These are phyloP conservation scores for Solanum piurae DNA, from an alignment of 257 asterid genomes.

Conservation along the genomic window DNA sequence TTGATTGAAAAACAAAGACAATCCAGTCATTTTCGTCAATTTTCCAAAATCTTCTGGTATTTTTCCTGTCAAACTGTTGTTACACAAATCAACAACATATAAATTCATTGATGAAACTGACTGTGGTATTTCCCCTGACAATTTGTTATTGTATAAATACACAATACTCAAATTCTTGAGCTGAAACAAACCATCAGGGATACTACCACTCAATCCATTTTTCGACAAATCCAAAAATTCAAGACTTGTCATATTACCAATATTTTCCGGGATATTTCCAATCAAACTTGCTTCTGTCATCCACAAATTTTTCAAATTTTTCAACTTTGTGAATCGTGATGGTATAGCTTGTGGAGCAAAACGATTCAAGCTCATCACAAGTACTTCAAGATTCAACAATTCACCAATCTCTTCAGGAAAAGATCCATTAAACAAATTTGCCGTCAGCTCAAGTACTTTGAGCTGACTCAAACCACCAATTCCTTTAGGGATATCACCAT, in stretches of 20 bases:
- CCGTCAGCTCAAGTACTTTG: conserved; percentile 12
- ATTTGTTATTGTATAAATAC: conserved; percentile 32
- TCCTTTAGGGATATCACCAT: conserved; percentile 48
- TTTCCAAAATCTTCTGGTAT: conserved; percentile 67
- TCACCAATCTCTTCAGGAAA: conserved; percentile 55
- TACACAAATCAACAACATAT: conserved; percentile 43
- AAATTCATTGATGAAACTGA: conserved; percentile 28
- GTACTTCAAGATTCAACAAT: conserved; percentile 39
- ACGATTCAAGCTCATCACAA: conserved; percentile 19
- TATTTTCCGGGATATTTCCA: conserved; percentile 54
- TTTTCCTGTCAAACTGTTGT: conserved; percentile 41
- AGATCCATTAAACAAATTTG: conserved; percentile 36
- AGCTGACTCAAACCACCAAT: conserved; percentile 44
- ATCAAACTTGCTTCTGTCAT: conserved; percentile 31
- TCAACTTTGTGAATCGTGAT: conserved; percentile 38
- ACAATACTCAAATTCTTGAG: conserved; percentile 26
- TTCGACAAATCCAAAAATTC: conserved; percentile 45
- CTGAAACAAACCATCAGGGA: conserved; percentile 51
- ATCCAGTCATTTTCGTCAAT: conserved; percentile 38
- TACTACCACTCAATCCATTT: conserved; percentile 42
- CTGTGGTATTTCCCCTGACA: conserved; percentile 58
- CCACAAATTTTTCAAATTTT: conserved; percentile 41
- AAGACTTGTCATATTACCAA: conserved; percentile 49
- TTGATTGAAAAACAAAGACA: conserved; percentile 43
- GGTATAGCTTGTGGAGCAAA: conserved; percentile 61